These are phyloP conservation scores for Graphiopsis chlorocephala DNA, from an alignment of 2,329 filamentous ascomycete species.

Conservation along the genomic window DNA sequence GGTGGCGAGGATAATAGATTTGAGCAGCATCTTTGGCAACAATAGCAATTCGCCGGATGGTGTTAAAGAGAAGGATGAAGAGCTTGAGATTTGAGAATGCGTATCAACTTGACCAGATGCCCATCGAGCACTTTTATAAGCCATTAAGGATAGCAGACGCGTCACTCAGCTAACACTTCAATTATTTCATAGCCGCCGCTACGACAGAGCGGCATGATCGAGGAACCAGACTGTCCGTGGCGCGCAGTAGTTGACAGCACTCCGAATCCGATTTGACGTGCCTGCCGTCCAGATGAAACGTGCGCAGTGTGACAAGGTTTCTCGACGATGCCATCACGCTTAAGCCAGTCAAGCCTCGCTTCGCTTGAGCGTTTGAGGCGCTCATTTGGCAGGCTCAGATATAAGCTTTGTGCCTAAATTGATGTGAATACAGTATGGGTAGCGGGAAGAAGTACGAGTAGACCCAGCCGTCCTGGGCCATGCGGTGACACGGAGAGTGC, in stretches of 20 bases:
- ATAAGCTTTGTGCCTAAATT: background rate
- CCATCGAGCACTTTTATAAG: background rate
- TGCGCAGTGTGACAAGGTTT: background rate
- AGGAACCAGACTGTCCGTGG: background rate
- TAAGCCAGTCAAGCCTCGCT: background rate
- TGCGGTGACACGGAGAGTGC: background rate
- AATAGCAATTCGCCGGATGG: background rate
- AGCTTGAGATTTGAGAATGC: background rate
- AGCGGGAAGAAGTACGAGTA: background rate
- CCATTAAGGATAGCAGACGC: background rate
- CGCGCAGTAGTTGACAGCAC: background rate
- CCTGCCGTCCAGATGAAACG: background rate
- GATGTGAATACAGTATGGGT: no score
- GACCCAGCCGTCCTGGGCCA: background rate
- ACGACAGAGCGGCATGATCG: background rate
- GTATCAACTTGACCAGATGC: background rate
- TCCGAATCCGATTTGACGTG: background rate
- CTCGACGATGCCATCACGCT: background rate
- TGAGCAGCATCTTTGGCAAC: background rate
- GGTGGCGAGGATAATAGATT: background rate
- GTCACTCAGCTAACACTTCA: background rate
- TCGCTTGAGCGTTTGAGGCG: background rate
- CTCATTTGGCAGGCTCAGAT: background rate
- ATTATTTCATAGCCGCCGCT: background rate
- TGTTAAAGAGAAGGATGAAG: background rate